These are phyloP conservation scores for Casaregolazyma lundiana DNA, from an alignment of 1,139 yeast species.

Conservation along the genomic window DNA sequence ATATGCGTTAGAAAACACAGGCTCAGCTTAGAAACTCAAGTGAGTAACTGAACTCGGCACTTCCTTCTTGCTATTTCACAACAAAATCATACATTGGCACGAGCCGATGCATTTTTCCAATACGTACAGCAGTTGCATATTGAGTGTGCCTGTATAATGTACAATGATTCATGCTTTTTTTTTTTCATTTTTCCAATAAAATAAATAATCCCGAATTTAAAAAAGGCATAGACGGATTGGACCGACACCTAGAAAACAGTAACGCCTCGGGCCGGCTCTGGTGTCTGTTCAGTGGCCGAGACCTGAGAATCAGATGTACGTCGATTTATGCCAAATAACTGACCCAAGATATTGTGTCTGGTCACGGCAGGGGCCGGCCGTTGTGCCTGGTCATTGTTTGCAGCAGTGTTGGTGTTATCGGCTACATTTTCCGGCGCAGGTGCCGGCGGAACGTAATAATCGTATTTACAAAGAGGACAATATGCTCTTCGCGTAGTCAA, in stretches of 20 bases:
- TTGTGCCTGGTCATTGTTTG: background rate
- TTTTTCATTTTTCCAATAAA: background rate
- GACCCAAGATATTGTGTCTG: conserved; percentile 4
- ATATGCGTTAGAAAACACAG: too few species aligned
- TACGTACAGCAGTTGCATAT: too few species aligned
- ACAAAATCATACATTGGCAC: too few species aligned
- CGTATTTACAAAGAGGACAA: conserved; percentile 77
- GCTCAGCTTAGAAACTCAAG: too few species aligned
- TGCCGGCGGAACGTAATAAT: conserved; percentile 29
- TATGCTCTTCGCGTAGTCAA: conserved; percentile 68
- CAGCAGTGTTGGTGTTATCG: too few species aligned
- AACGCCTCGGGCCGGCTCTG: background rate
- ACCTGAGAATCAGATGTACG: background rate
- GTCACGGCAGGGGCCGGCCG: conserved; percentile 1
- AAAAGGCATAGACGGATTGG: too few species aligned
- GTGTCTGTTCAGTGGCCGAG: background rate
- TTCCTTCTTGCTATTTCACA: too few species aligned
- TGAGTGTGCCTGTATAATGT: background rate
- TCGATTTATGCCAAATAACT: conserved; percentile 5
- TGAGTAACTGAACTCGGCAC: too few species aligned
- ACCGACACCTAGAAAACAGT: background rate
- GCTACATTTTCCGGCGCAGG: conserved; percentile 19
- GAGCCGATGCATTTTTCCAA: too few species aligned
- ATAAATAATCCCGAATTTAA: background rate
- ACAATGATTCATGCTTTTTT: background rate